Percentiles rank a stretch among this genome's conserved stretches.
Evolutionary conservation across 179 eudicot genomes (phyloP).

Genomic region (Silene noctiflora): DNA sequence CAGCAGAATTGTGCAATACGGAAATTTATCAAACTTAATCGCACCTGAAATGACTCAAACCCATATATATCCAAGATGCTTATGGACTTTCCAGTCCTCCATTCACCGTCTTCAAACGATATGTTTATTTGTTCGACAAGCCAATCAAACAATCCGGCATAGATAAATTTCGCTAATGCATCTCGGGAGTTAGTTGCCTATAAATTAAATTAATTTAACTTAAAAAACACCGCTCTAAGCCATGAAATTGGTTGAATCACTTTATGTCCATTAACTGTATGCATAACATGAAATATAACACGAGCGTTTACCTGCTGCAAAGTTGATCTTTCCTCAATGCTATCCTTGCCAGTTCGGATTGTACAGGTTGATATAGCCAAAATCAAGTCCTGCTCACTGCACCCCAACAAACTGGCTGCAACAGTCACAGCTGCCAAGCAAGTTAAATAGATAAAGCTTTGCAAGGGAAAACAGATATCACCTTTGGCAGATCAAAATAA

Average conservation of each 20-base stretch:
- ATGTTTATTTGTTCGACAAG: constrained; percentile 69
- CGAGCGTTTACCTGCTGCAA: constrained; percentile 60
- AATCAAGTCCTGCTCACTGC: constrained; percentile 56
- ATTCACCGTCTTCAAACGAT: constrained; percentile 62
- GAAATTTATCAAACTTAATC: background rate
- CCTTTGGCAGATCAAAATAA: background rate
- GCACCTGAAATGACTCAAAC: constrained; percentile 93
- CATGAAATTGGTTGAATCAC: background rate
- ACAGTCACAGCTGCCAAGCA: constrained; percentile 57
- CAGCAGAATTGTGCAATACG: background rate
- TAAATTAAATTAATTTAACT: constrained; percentile 10
- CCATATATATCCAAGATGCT: constrained; percentile 91
- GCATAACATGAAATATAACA: background rate
- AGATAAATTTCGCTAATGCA: constrained; percentile 81
- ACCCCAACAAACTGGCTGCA: constrained; percentile 77
- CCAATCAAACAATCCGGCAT: constrained; percentile 86
- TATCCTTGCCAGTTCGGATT: constrained; percentile 76
- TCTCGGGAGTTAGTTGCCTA: constrained; percentile 85
- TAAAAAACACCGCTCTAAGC: background rate
- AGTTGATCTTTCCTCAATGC: constrained; percentile 51
- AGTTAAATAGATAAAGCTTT: constrained; percentile 12
- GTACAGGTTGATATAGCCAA: constrained; percentile 56
- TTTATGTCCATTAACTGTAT: background rate
- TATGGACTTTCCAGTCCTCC: constrained; percentile 62
- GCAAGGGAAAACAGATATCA: background rate